Base-by-base conservation (phyloP, 441 rosid genomes). In the Aleurites moluccanus region DNA sequence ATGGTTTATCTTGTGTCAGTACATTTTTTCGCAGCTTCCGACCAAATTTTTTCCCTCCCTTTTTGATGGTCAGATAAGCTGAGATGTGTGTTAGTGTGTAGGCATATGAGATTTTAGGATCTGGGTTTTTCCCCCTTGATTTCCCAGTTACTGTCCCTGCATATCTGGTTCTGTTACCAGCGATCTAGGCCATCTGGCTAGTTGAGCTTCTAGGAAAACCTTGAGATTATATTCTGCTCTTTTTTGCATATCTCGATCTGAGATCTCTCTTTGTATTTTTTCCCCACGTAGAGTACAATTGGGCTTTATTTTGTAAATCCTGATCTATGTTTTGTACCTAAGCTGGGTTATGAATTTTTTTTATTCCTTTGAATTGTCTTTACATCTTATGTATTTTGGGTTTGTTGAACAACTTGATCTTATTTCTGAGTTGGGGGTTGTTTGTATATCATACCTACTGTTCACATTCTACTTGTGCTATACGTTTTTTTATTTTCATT, bases 181-280 rank as follows among this genome's bases (percentile, higher is more conserved):
- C 28, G 75, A 69, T 77, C 67, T 77, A 11, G 40, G 64, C 28
- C 72, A 69, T 77, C 67, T 77, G 18, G 40, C 15, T 33, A 42
- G 33, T 42, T 56, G 61, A 28, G 62, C 23, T 49, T 14, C 4
- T 27, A 44, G 44, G 0, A 25, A 10, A 33, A 13, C 47, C 10
- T 68, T 50, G 3, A 53, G 25, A 20, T 14, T 7, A 21, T 33
- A 11, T 61, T 75, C 21, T 28, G 27, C 15, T 25, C 0, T 42
- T 40, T 40, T 27, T 25, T 25, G 30, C 38, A 69, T 18, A 8
- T 25, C 47, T 33, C 38, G 61, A 77, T 77, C 75, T 59, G 33
- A 77, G 75, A 71, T 77, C 71, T 71, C 30, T 50, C 27, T 18
- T 27, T 70, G 6, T 15, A 56, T 14, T 2, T 27, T 40, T 18